A percentile compares a stretch with the other conserved stretches of the same genome.
Conservation (phyloP, 176 grass and related monocot genomes). For the Aechmea fasciata region DNA sequence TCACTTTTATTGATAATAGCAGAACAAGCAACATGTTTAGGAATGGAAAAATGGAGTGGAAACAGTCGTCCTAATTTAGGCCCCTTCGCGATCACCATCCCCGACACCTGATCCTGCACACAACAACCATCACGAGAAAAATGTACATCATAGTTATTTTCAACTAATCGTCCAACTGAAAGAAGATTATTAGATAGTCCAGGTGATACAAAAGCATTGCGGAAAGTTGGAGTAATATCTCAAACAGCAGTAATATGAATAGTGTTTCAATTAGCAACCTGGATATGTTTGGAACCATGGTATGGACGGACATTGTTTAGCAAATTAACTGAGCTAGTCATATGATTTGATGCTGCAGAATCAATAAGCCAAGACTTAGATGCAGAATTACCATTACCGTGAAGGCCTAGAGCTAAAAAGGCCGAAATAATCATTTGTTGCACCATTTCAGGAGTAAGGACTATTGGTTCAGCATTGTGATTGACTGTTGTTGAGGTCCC, state of each 20-base stretch:
- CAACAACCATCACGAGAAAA: not conserved
- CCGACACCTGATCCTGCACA: not conserved
- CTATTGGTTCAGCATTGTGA: not conserved
- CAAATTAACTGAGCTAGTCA: not conserved
- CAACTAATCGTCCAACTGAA: not conserved
- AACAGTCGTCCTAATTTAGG: not conserved
- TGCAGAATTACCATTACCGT: not conserved
- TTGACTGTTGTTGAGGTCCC: not conserved
- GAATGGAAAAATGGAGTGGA: not conserved
- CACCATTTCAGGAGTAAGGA: not conserved
- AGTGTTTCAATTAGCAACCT: slow-evolving; percentile 4
- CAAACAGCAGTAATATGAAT: not conserved
- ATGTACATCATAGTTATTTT: slow-evolving; percentile 1
- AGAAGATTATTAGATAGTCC: not conserved
- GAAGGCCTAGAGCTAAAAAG: not conserved
- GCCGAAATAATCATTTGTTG: not conserved
- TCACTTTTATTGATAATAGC: not conserved
- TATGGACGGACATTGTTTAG: not conserved
- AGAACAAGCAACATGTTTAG: not conserved
- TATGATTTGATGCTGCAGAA: not conserved
- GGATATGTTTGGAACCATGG: not conserved
- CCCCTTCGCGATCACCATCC: not conserved
- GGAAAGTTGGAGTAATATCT: not conserved
- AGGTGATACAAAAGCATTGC: not conserved
- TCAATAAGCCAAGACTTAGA: not conserved